Evolutionary conservation across 805 yeast species (phyloP), one percentile per base, ranked within the genome.

Genomic region (Saturnispora dispora): DNA sequence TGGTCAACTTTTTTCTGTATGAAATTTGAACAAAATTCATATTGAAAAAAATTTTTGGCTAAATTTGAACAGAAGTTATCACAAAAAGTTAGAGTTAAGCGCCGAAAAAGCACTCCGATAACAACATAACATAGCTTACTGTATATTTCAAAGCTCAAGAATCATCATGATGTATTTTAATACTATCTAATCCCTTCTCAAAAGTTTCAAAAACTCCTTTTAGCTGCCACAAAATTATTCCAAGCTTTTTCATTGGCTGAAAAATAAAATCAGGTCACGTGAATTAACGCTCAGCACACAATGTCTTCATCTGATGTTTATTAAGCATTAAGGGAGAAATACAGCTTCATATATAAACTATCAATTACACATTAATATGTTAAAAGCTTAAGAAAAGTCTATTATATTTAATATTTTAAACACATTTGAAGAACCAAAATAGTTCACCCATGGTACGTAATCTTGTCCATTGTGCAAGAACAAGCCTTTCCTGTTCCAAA

Each of bases 401-500:
- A 17, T 36, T 36, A 36, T 8, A 36, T 36, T n/a, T 15, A 18
- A 36, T n/a, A 15, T 17, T 22, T 44, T 52, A 55, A 18, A 53
- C 37, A 35, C 54, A 57, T 13, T 36, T 43, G 25, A 52, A 37
- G 47, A 75, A 69, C 55, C 74, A 72, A 55, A 77, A 81, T 7
- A 76, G 71, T 53, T 78, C 85, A 71, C 81, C 80, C 48, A 82
- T 65, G 22, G 79, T 69, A 45, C 79, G 68, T 17, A 83, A 63
- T 60, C 93, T 72, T 52, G 74, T 69, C 50, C 81, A 68, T 54
- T 81, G 78, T 2, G 79, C 79, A 39, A 79, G 63, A 44, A 78
- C 71, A 39, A 71, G 69, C 50, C 79, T 67, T 62, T 85, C 88
- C 53, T 78, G 68, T 27, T 73, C 75, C 52, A 78, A 79, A 55